A percentile compares a stretch with the other conserved stretches of the same genome.
Evolutionary conservation across 1,139 yeast species (phyloP).

Genomic region (Lodderomyces jiufengensis): DNA sequence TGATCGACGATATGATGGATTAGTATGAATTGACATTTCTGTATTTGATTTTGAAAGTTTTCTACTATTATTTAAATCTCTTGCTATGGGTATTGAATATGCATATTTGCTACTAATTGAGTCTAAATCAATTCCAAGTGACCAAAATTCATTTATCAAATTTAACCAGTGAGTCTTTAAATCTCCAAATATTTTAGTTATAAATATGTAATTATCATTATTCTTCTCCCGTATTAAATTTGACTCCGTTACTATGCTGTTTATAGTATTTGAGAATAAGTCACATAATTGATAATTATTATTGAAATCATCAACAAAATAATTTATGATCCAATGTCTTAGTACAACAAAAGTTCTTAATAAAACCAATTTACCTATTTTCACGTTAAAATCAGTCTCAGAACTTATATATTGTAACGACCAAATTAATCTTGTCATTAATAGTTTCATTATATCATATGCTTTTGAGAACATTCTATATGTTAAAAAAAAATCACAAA

Average conservation of each 20-base stretch:
- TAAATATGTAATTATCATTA: conserved; percentile 19
- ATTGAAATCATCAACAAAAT: conserved; percentile 67
- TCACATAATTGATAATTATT: conserved; percentile 44
- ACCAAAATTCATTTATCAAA: conserved; percentile 34
- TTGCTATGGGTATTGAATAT: conserved; percentile 27
- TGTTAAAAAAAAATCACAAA: conserved; percentile 83
- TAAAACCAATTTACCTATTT: conserved; percentile 64
- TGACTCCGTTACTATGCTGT: conserved; percentile 38
- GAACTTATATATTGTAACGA: conserved; percentile 50
- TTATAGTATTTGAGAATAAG: conserved; percentile 46
- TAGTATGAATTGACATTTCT: conserved; percentile 41
- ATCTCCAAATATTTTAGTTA: conserved; percentile 45
- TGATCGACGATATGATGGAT: conserved; percentile 52
- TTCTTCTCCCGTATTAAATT: conserved; percentile 18
- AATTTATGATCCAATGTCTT: conserved; percentile 85
- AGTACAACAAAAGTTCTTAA: conserved; percentile 82
- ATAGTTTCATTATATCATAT: conserved; percentile 52
- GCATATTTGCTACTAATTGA: conserved; percentile 14
- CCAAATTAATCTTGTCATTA: conserved; percentile 72
- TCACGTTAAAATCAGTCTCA: conserved; percentile 29
- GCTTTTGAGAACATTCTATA: conserved; percentile 68
- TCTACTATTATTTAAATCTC: conserved; percentile 19
- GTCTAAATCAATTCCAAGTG: conserved; percentile 23
- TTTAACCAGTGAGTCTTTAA: conserved; percentile 42
- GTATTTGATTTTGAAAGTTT: conserved; percentile 33